Percentiles rank a stretch among this genome's conserved stretches.
phyloP scores from a whole-genome alignment of 768 basidiomycete species.

The Kwoniella bestiolae region DNA sequence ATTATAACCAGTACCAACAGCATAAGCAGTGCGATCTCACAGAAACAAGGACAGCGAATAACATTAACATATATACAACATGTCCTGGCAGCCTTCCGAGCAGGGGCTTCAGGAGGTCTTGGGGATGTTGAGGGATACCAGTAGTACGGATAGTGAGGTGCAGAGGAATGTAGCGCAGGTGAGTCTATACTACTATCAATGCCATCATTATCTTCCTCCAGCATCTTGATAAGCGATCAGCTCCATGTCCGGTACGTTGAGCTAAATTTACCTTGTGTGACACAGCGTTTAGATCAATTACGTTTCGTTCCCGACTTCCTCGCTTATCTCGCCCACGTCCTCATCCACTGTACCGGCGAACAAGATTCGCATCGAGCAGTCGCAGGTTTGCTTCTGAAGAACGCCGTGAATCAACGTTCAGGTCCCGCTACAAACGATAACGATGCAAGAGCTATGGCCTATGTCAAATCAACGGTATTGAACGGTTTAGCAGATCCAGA shows the following conservation, averaged over 20 bases:
- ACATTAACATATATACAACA: conserved; percentile 31
- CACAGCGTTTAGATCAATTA: conserved; percentile 58
- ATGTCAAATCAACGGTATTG: conserved; percentile 56
- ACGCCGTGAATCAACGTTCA: conserved; percentile 74
- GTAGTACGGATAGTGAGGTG: conserved; percentile 70
- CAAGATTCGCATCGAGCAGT: conserved; percentile 92
- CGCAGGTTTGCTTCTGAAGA: conserved; percentile 96
- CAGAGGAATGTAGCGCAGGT: conserved; percentile 86
- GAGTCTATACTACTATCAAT: too few relatives aligned
- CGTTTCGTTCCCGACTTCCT: conserved; percentile 90
- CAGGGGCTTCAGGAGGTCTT: conserved; percentile 89
- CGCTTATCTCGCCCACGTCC: conserved; percentile 92
- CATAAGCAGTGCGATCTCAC: not conserved
- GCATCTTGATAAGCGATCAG: too few relatives aligned
- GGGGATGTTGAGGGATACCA: conserved; percentile 87
- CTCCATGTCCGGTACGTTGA: too few relatives aligned
- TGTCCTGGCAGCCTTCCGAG: conserved; percentile 82
- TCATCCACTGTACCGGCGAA: conserved; percentile 76
- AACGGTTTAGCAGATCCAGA: conserved; percentile 68
- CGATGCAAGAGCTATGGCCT: conserved; percentile 64
- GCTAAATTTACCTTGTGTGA: conserved; percentile 1
- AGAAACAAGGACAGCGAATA: not conserved
- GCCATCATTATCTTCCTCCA: too few relatives aligned
- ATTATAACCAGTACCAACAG: not conserved
- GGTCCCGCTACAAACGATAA: conserved; percentile 68